Evolutionary conservation across 768 basidiomycete species (phyloP), one percentile per base, ranked within the genome.

Genomic region (Lentinula sp.): DNA sequence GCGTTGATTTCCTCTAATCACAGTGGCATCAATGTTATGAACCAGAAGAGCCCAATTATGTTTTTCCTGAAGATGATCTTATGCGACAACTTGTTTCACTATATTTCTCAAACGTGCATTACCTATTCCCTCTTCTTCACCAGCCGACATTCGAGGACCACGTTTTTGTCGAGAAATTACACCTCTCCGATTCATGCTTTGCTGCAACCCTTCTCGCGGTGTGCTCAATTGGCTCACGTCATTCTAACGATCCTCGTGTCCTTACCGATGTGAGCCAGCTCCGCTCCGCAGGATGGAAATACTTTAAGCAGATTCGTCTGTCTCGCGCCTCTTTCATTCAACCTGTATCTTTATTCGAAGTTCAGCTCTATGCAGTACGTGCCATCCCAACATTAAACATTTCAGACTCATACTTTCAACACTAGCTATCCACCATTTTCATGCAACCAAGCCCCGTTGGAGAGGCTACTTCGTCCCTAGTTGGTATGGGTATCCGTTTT

Each of bases 401-500:
- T 58, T 43, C 42, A n/a, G 66, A 37, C 71, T 46, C 0, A 57
- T 36, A 16, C 28, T 3, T 28, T 15, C 0, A 33, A 16, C 0
- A 37, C 6, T 63, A 83, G 82, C 53, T 83, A 48, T 70, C 69
- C 32, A 67, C 75, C 0, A 39, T 75, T 32, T 81, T 72, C 70
- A 70, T 78, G n/a, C 77, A 75, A 62, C 77, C 77, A 33, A 76
- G 77, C 2, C 77, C 75, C 4, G 71, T 76, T 0, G 77, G 80
- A 0, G 79, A 82, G 53, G 74, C 76, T 15, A 73, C 71, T 59
- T 88, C 86, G 87, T 73, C 70, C 3, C 64, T 84, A 2, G 71
- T 79, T 18, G 85, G 86, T 2, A 67, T 83, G 20, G 83, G 81
- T 37, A 73, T 88, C 15, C 79, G 86, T 5, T 72, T 79, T 7